phyloP scores from a whole-genome alignment of 108 stramenopile genomes.

The Nannochloropsis gaditana region DNA sequence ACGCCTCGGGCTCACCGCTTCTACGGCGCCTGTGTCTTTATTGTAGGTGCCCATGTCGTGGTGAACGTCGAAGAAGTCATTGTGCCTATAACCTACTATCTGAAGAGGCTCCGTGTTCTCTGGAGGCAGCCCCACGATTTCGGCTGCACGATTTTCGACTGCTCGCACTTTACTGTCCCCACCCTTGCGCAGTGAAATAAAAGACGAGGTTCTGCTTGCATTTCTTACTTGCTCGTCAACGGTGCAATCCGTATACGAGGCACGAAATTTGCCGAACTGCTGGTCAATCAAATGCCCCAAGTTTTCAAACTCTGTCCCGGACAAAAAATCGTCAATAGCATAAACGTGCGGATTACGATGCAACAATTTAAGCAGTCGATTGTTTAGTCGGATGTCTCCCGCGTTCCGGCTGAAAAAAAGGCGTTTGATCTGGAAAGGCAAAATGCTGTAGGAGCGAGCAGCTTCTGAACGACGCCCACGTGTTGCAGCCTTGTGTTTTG shows the following conservation, averaged over 20 bases:
- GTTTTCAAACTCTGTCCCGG: not conserved
- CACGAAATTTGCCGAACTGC: not conserved
- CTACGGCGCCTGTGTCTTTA: slow-evolving; percentile 22
- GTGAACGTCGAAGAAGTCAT: slow-evolving; percentile 21
- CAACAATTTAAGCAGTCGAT: slow-evolving; percentile 3
- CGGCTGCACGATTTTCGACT: slow-evolving; percentile 28
- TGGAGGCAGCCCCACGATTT: slow-evolving; percentile 26
- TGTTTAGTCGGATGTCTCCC: not conserved
- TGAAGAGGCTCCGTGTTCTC: slow-evolving; percentile 30
- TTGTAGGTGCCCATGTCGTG: slow-evolving; percentile 32
- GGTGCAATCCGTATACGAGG: not conserved
- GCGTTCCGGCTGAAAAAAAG: not conserved
- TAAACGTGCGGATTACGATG: slow-evolving; percentile 24
- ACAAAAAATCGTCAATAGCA: not conserved
- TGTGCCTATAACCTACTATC: slow-evolving; percentile 16
- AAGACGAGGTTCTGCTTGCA: slow-evolving; percentile 21
- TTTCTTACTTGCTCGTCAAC: slow-evolving; percentile 21
- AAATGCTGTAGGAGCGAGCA: slow-evolving; percentile 2
- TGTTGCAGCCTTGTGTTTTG: too few species aligned
- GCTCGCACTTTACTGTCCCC: slow-evolving; percentile 22
- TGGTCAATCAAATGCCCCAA: not conserved
- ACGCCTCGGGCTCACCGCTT: slow-evolving; percentile 25
- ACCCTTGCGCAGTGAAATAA: slow-evolving; percentile 21
- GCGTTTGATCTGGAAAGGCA: slow-evolving; percentile 15
- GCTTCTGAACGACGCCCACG: not conserved